A percentile compares a stretch with the other conserved stretches of the same genome.
Evolutionary conservation across 306 rosid genomes (phyloP).

Genomic region (Dryas drummondii): DNA sequence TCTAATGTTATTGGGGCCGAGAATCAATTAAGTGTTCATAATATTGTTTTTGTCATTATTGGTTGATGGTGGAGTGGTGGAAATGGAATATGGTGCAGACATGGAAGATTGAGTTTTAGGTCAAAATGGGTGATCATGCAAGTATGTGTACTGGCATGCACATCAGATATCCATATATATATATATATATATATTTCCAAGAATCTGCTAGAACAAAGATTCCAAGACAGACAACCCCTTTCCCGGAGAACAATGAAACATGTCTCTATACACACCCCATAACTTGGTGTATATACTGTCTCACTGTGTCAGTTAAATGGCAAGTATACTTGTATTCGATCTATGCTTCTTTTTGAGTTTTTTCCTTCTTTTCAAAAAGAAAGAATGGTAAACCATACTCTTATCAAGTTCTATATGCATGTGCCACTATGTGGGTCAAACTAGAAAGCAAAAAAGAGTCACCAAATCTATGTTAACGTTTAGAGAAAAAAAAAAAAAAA

Average conservation of each 20-base stretch:
- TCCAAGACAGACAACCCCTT: conserved; percentile 14
- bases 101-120: conserved; percentile 11
- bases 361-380: not conserved
- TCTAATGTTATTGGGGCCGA: not conserved
- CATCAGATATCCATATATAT: not conserved
- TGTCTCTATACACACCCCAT: conserved; percentile 17
- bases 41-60: not conserved
- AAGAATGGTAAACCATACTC: not conserved
- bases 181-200: not conserved
- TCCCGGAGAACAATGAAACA: conserved; percentile 15
- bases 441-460: not conserved
- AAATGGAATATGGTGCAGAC: not conserved
- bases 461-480: not conserved
- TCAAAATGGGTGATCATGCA: conserved; percentile 4
- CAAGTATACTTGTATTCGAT: not conserved
- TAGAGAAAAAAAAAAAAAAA: too few relatives aligned
- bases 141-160: not conserved
- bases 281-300: not conserved
- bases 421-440: not conserved
- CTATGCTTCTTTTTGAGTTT: not conserved
- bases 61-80: conserved; percentile 2
- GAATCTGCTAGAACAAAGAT: conserved; percentile 9
- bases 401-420: not conserved
- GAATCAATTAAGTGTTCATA: not conserved
- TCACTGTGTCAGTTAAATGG: not conserved